Base-by-base conservation (phyloP, 31 red algal genomes). In the Porphyra umbilicalis region DNA sequence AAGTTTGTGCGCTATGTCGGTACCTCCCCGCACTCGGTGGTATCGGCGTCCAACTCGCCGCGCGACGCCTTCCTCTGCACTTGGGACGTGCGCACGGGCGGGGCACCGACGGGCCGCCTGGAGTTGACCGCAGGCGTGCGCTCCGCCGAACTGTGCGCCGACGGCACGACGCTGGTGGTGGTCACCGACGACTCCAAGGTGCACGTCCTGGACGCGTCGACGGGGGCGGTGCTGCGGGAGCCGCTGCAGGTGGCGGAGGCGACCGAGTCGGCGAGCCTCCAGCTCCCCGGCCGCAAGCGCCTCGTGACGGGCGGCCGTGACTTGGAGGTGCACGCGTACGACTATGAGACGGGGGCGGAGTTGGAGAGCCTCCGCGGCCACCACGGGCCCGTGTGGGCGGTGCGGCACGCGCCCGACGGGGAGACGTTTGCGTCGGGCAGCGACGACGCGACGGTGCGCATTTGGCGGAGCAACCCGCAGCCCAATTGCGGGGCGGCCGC, bases 361-460 rank as follows among this genome's bases (percentile, higher is more conserved):
- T 80, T 83, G 20, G 89, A 94, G 42, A 77, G 81, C 18, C 90
- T 91, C 83, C 85, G 87, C 44, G 95, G 95, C 29, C 95, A 98
- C 81, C 95, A 98, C 88, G 95, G 95, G 18, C 95, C 95, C 30
- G 89, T 98, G 75, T 94, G 92, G 95, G 92, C 92, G 80, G 40
- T 94, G 10, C 85, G 92, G 13, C 94, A 95, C 75, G 89, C 92
- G 33, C 95, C 95, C 40, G 89, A 94, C 38, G 95, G 95, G 14
- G 82, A 94, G 79, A 89, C 87, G 80, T 98, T 91, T 80, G 90
- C 95, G 10, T 90, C 92, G 42, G 95, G 92, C 31, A 90, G 89
- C 30, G 95, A 98, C 85, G 95, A 98, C 76, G 92, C 92, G 33
- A 95, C 95, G 32, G 94, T 98, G 85, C 95, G 95, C 80, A 84